These are phyloP conservation scores for Leccinellum albellum DNA, from an alignment of 768 basidiomycete genomes.

Conservation along the genomic window DNA sequence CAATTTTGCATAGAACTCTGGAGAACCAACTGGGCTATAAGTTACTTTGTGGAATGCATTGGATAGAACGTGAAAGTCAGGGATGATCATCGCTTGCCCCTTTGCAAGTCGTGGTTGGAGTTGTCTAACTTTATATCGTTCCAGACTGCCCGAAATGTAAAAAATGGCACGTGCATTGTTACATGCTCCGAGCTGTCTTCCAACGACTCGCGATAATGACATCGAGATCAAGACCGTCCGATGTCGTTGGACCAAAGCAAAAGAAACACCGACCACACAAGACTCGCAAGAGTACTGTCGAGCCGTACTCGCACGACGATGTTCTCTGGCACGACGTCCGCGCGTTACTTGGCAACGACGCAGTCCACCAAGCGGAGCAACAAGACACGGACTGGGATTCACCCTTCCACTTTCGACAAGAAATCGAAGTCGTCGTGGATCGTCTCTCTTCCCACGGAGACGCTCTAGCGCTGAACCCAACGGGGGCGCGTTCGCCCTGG, in stretches of 20 bases:
- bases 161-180: no score
- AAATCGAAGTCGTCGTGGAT: slow-evolving; percentile 64
- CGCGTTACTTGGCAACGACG: slow-evolving; percentile 58
- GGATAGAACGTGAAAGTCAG: background rate
- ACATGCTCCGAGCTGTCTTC: background rate
- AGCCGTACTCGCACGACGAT: slow-evolving; percentile 68
- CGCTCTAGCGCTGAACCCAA: slow-evolving; percentile 56
- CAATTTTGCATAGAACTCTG: slow-evolving; percentile 75
- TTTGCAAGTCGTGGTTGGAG: background rate
- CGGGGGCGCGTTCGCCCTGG: slow-evolving; percentile 58
- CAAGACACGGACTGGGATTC: slow-evolving; percentile 52
- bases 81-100: background rate
- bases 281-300: slow-evolving; percentile 26
- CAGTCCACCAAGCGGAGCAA: slow-evolving; percentile 46
- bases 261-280: slow-evolving; percentile 30
- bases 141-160: no score
- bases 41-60: background rate
- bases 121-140: background rate
- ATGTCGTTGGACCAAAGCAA: slow-evolving; percentile 15
- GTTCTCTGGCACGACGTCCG: slow-evolving; percentile 72
- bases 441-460: slow-evolving; percentile 61
- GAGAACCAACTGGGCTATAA: slow-evolving; percentile 42
- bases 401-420: slow-evolving; percentile 57
- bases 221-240: background rate
- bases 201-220: slow-evolving; percentile 2